Evolutionary conservation across 202 grass and related monocot species (phyloP), one percentile per base, ranked within the genome.

Genomic region (Setaria italica): DNA sequence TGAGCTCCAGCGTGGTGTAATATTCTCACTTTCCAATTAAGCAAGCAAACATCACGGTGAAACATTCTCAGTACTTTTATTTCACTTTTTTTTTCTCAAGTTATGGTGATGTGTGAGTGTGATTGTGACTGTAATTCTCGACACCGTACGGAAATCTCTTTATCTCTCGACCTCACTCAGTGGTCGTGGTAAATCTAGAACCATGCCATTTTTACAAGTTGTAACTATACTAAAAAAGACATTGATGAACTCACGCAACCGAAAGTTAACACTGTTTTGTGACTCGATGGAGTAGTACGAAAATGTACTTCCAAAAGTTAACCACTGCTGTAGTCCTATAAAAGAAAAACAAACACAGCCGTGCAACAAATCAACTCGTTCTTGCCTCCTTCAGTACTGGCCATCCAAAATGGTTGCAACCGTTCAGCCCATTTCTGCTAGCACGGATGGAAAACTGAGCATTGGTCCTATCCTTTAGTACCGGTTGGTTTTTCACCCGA

Each of bases 391-490:
- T 16, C 16, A 62, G 68, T 82, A 73, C 80, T 35, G 68, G 42
- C n/a, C 62, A 11, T 70, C 63, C 63, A 12, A 32, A 41, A 7
- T 16, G 6, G 63, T 59, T 78, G 74, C 8, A 78, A 78, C 83
- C 73, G 64, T 69, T 47, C 74, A 35, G 6, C 29, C 55, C 16
- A 48, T 82, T 77, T 84, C 72, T 33, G 72, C 34, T 6, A 15
- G 37, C 63, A 25, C 25, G 25, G 25, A 0, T 0, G 0, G 25
- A 25, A 25, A 25, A 25, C 25, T 25, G 25, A 25, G 25, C 25
- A 25, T 25, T 25, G 25, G 25, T 25, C 25, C 25, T 25, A 25
- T 25, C 25, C 25, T 0, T 25, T 25, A 25, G 25, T 25, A 25
- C 25, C 25, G 25, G 25, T 25, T 25, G 25, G 0, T 25, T 25